phyloP scores from a whole-genome alignment of 805 yeast species.

The Blastobotrys attinorum region DNA sequence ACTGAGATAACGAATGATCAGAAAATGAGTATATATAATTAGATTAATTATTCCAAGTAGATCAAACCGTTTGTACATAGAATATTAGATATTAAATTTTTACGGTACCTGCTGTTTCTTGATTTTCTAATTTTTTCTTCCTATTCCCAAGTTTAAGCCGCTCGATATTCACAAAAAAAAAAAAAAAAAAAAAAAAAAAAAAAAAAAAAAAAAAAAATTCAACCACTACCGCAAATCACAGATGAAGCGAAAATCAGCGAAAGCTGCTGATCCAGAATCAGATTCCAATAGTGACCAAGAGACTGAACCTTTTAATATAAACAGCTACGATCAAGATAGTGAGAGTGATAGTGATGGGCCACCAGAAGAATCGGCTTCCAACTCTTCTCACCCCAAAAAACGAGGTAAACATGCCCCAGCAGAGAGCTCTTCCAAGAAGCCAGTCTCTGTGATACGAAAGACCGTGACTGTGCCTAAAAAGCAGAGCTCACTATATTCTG shows the following conservation, averaged over 20 bases:
- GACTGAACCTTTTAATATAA: not conserved
- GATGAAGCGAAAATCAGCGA: too few species aligned
- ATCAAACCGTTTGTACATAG: not conserved
- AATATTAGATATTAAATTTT: not conserved
- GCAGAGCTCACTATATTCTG: slow-evolving; percentile 48
- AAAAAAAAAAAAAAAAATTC: not conserved
- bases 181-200: too few species aligned
- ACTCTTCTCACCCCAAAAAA: slow-evolving; percentile 21
- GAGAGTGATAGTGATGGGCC: slow-evolving; percentile 14
- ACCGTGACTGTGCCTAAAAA: slow-evolving; percentile 38
- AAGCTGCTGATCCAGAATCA: too few species aligned
- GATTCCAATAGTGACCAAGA: too few species aligned
- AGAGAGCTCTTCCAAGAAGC: slow-evolving; percentile 65
- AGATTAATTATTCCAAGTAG: too few species aligned
- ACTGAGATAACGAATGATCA: too few species aligned
- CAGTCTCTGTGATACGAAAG: slow-evolving; percentile 61
- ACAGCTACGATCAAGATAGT: not conserved
- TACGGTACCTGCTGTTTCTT: too few species aligned
- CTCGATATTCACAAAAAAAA: too few species aligned
- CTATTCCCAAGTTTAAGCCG: too few species aligned
- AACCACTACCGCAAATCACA: not conserved
- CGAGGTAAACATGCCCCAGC: slow-evolving; percentile 80
- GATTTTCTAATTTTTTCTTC: too few species aligned
- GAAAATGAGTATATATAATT: too few species aligned
- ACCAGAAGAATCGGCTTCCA: slow-evolving; percentile 12